These are phyloP conservation scores for Tetrahymena elliotti DNA, from an alignment of 73 alveolate genomes.

Conservation along the genomic window DNA sequence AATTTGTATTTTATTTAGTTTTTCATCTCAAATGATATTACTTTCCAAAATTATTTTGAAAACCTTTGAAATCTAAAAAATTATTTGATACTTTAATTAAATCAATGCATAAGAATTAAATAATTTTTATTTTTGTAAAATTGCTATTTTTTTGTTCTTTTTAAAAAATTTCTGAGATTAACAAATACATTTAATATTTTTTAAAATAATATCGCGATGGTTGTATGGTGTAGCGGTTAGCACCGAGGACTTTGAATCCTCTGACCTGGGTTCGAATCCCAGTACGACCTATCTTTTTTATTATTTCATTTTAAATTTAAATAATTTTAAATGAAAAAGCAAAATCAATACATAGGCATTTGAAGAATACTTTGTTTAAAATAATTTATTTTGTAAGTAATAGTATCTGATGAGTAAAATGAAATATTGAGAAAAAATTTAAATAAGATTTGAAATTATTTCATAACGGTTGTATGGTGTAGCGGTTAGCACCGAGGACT, in stretches of 20 bases:
- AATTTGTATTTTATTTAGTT: too few species aligned
- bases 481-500: constrained; percentile 5
- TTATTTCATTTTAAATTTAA: neutral
- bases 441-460: too few species aligned
- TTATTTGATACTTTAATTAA: too few species aligned
- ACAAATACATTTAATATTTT: neutral
- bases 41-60: too few species aligned
- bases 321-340: neutral
- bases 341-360: too few species aligned
- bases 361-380: too few species aligned
- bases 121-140: too few species aligned
- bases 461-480: neutral
- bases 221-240: constrained; percentile 2
- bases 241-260: constrained; percentile 3
- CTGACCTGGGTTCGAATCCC: constrained; percentile 5
- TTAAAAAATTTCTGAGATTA: neutral
- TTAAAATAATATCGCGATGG: neutral
- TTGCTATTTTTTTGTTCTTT: too few species aligned
- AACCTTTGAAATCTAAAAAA: too few species aligned
- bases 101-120: too few species aligned
- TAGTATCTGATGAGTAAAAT: neutral
- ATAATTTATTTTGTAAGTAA: neutral
- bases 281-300: neutral
- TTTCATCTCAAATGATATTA: too few species aligned
- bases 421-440: too few species aligned